These are phyloP conservation scores for Pleomassaria siparia DNA, from an alignment of 2,329 filamentous ascomycete genomes.

Conservation along the genomic window DNA sequence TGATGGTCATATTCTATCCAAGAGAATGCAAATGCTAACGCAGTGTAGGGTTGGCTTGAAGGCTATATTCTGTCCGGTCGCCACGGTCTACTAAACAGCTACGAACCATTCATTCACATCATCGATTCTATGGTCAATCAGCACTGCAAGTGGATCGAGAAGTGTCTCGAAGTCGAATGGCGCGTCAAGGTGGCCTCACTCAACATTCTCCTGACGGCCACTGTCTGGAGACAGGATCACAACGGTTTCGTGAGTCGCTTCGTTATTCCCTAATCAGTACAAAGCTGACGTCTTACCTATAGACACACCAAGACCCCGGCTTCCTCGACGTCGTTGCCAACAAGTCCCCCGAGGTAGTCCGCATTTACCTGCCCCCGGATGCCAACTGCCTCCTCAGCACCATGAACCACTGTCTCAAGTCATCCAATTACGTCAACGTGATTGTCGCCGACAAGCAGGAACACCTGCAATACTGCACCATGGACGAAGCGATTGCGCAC, in stretches of 20 bases:
- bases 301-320: constrained; percentile 74
- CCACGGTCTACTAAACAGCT: constrained; percentile 76
- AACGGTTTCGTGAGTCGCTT: constrained; percentile 62
- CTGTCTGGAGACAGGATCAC: constrained; percentile 81
- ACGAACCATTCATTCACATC: constrained; percentile 81
- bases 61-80: constrained; percentile 75
- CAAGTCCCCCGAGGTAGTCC: constrained; percentile 77
- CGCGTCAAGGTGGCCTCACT: constrained; percentile 71
- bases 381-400: constrained; percentile 76
- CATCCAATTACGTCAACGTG: constrained; percentile 78
- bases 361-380: constrained; percentile 79
- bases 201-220: constrained; percentile 77
- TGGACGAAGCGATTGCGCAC: constrained; percentile 72
- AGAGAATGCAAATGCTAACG: constrained; percentile 10
- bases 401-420: constrained; percentile 74
- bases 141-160: constrained; percentile 85
- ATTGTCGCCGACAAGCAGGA: constrained; percentile 79
- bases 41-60: constrained; percentile 63
- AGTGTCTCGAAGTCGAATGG: constrained; percentile 78
- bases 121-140: constrained; percentile 86
- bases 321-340: constrained; percentile 80
- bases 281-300: neutral
- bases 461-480: constrained; percentile 73
- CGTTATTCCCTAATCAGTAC: neutral
- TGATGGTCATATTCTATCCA: neutral